Base-by-base conservation (phyloP, 495 filamentous ascomycete species). In the Neurospora sp. region DNA sequence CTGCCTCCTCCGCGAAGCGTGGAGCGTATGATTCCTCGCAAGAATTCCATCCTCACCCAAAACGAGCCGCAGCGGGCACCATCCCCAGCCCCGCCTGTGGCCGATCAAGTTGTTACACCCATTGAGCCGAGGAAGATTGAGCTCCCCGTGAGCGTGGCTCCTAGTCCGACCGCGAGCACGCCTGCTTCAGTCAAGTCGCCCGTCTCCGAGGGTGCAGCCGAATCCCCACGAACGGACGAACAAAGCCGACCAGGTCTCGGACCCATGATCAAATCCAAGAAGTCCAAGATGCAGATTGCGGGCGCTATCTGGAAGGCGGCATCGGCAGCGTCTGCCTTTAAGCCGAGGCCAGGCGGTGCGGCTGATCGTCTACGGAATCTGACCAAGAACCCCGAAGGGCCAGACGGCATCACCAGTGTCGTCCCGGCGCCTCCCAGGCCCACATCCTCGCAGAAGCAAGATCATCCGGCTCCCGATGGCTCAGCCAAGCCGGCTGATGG, bases 401-500 rank as follows among this genome's bases (percentile, higher is more conserved):
- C 92, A 8, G 94, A 97, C 85, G 94, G 94, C 7, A 95, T 97
- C 72, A 96, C 91, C 3, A 88, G 90, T 42, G 94, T 97, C 69
- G 89, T 97, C 14, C 93, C 93, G 6, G 92, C 93, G 1, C 93
- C 93, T 5, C 89, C 79, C 4, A 81, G 81, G 42, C 82, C 82
- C n/a, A 74, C 74, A 48, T 80, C 79, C 0, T 77, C 74, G 12
- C 81, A 79, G 35, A 84, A 77, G 16, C 59, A 72, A 4, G 69
- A 77, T 9, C 74, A 79, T 71, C 76, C 78, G 20, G 69, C 70
- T 2, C 72, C 77, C 0, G 72, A 39, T 4, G 71, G 80, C 35
- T 5, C 76, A 77, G 74, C 79, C 14, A 81, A 82, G 70, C 75
- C 80, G 1, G 74, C 79, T 27, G 81, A 81, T 31, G 78, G 79